Evolutionary conservation across 2,329 filamentous ascomycete genomes (phyloP).

Genomic region (Penicillium sp.): DNA sequence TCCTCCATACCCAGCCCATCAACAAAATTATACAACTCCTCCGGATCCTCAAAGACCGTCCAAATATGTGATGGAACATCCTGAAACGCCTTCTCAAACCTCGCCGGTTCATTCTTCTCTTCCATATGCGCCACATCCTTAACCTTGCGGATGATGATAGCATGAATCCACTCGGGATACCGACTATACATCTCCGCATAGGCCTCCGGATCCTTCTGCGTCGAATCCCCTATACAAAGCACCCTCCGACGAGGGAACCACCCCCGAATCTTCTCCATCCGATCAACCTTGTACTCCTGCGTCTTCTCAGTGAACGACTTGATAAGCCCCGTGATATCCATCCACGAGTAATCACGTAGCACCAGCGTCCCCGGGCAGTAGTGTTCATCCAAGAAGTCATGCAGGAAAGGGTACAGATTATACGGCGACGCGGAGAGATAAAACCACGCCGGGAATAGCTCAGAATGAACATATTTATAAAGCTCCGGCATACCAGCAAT

Average conservation of each 20-base stretch:
- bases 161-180: slow-evolving; percentile 72
- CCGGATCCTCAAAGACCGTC: slow-evolving; percentile 78
- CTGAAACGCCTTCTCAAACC: slow-evolving; percentile 82
- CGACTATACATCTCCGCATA: slow-evolving; percentile 75
- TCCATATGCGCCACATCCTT: slow-evolving; percentile 72
- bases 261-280: slow-evolving; percentile 72
- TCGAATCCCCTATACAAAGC: slow-evolving; percentile 85
- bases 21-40: slow-evolving; percentile 54
- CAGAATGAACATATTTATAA: slow-evolving; percentile 64
- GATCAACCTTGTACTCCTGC: slow-evolving; percentile 79
- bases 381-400: slow-evolving; percentile 66
- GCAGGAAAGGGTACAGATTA: slow-evolving; percentile 87
- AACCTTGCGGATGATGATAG: slow-evolving; percentile 84
- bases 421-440: slow-evolving; percentile 94
- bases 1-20: slow-evolving; percentile 30
- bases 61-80: slow-evolving; percentile 69
- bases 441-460: slow-evolving; percentile 73
- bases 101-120: slow-evolving; percentile 68
- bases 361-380: slow-evolving; percentile 80
- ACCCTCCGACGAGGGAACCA: slow-evolving; percentile 80
- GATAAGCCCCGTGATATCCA: slow-evolving; percentile 77
- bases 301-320: slow-evolving; percentile 77
- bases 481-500: slow-evolving; percentile 81
- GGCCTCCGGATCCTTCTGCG: slow-evolving; percentile 85
- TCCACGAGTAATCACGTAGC: slow-evolving; percentile 81